phyloP scores from a whole-genome alignment of 106 monocot genomes.

The Gastrodia elata region DNA sequence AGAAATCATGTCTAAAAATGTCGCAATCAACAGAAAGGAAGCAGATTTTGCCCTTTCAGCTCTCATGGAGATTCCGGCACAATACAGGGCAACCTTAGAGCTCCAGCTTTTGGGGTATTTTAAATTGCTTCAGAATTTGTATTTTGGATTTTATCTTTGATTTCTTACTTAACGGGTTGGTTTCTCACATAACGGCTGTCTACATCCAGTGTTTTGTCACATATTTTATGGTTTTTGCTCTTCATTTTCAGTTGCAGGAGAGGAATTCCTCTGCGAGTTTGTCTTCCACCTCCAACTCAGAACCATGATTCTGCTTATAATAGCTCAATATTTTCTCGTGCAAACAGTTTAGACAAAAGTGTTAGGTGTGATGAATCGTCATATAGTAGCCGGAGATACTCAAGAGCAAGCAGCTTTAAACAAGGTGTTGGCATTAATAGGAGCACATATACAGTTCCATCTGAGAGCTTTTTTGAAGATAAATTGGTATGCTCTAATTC shows the following conservation, averaged over 20 bases:
- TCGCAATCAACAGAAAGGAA: slow-evolving; percentile 44
- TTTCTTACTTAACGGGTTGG: no score
- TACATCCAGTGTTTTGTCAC: neutral
- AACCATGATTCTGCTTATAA: slow-evolving; percentile 21
- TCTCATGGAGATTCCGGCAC: slow-evolving; percentile 76
- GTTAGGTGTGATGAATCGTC: neutral
- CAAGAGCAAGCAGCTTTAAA: slow-evolving; percentile 11
- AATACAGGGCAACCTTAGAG: slow-evolving; percentile 71
- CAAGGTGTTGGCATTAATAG: slow-evolving; percentile 13
- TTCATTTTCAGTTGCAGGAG: slow-evolving; percentile 28
- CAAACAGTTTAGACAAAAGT: slow-evolving; percentile 37
- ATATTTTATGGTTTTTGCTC: neutral
- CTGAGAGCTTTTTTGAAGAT: slow-evolving; percentile 41
- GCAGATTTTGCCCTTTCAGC: slow-evolving; percentile 68
- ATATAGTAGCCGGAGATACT: slow-evolving; percentile 6
- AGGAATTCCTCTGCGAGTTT: slow-evolving; percentile 32
- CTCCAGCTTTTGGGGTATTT: slow-evolving; percentile 70
- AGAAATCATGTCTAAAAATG: slow-evolving; percentile 53
- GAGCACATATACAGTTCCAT: slow-evolving; percentile 15
- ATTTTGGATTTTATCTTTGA: neutral
- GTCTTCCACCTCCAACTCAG: slow-evolving; percentile 49
- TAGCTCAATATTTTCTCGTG: slow-evolving; percentile 21
- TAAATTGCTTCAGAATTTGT: neutral
- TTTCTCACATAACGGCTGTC: no score
- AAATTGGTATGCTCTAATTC: slow-evolving; percentile 25